phyloP scores from a whole-genome alignment of 345 rosid species.

The Dovyalis caffra region DNA sequence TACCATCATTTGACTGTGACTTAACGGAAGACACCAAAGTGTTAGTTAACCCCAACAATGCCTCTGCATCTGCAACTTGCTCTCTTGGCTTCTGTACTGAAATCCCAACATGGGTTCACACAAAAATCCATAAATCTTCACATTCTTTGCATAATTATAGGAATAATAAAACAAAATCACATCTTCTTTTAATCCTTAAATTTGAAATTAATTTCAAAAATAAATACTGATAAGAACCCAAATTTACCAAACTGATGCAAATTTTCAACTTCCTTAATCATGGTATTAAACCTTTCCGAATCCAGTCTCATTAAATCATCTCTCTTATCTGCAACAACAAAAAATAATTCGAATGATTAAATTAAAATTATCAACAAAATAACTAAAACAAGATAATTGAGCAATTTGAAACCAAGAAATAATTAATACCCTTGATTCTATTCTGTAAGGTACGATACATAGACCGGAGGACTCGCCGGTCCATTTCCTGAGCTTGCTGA shows the following conservation, averaged over 20 bases:
- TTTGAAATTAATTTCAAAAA: background rate
- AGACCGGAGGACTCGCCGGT: constrained; percentile 73
- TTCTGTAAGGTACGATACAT: constrained; percentile 53
- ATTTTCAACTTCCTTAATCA: constrained; percentile 60
- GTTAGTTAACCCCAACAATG: constrained; percentile 64
- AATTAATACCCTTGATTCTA: constrained; percentile 51
- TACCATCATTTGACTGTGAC: constrained; percentile 60
- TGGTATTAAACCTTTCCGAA: constrained; percentile 56
- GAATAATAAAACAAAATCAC: too few relatives aligned
- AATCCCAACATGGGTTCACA: background rate
- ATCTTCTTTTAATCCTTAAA: background rate
- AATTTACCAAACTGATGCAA: constrained; percentile 61
- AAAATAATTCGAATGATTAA: background rate
- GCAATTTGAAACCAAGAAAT: background rate
- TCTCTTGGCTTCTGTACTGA: constrained; percentile 87
- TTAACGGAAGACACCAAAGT: constrained; percentile 67
- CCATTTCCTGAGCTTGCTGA: constrained; percentile 27
- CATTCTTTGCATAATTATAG: background rate
- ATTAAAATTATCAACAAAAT: background rate
- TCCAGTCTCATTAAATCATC: constrained; percentile 60
- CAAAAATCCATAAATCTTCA: background rate
- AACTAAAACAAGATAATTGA: background rate
- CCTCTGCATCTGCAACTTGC: constrained; percentile 93
- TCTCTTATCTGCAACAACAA: constrained; percentile 48
- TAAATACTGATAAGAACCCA: too few relatives aligned